Percentiles rank a stretch among this genome's conserved stretches.
Evolutionary conservation across 2,329 filamentous ascomycete species (phyloP).

Genomic region (Dactylonectria estremocensis): DNA sequence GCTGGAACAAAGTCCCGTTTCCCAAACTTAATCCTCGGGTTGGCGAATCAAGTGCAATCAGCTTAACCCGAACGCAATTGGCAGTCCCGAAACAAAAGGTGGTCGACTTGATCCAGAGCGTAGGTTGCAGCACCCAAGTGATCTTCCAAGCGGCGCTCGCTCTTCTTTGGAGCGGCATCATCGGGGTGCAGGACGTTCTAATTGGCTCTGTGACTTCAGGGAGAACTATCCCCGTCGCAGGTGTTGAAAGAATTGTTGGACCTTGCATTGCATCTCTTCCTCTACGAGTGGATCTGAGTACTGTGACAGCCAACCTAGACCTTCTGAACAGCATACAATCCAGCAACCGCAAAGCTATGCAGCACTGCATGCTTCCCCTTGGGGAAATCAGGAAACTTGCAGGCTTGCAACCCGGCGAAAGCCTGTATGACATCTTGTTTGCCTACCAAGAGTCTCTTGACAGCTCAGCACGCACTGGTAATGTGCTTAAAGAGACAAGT

Average conservation of each 20-base stretch:
- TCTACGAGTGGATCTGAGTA: conserved; percentile 73
- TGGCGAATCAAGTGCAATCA: conserved; percentile 42
- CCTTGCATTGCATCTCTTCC: conserved; percentile 86
- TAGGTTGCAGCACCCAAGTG: conserved; percentile 75
- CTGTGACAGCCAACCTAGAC: conserved; percentile 68
- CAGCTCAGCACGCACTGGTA: conserved; percentile 50
- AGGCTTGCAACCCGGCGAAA: conserved; percentile 67
- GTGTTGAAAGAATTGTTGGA: conserved; percentile 82
- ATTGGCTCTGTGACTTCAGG: conserved; percentile 89
- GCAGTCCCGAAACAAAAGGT: conserved; percentile 37
- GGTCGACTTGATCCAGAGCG: conserved; percentile 53
- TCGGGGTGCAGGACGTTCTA: conserved; percentile 76
- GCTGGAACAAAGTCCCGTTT: conserved; percentile 67
- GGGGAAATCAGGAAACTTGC: conserved; percentile 77
- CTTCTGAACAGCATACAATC: conserved; percentile 76
- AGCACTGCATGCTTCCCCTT: conserved; percentile 75
- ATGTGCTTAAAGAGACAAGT: conserved; percentile 67
- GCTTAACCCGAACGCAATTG: conserved; percentile 34
- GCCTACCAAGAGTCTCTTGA: conserved; percentile 85
- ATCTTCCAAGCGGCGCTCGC: conserved; percentile 82
- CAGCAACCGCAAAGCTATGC: conserved; percentile 76
- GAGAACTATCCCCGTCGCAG: conserved; percentile 78
- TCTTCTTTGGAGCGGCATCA: conserved; percentile 76
- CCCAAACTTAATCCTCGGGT: conserved; percentile 63
- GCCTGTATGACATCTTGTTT: conserved; percentile 83